phyloP scores from a whole-genome alignment of 176 grass and related monocot species.

The Aegilops longissima region DNA sequence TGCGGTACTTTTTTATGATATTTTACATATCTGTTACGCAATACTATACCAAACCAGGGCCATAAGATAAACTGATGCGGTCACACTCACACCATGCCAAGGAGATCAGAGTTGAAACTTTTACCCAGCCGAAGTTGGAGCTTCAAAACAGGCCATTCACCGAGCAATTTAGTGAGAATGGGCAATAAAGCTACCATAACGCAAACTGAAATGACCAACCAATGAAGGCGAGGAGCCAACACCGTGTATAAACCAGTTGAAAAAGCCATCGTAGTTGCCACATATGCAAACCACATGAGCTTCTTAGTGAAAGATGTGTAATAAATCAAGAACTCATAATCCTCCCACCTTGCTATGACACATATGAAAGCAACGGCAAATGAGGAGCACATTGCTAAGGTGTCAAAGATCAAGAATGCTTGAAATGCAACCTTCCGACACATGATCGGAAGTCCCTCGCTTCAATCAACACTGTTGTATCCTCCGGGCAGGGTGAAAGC shows the following conservation, averaged over 20 bases:
- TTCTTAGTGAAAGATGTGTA: not conserved
- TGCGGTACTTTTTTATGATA: no score
- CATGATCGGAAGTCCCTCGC: not conserved
- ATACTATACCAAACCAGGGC: no score
- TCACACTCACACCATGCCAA: not conserved
- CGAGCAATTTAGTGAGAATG: not conserved
- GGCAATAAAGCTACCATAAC: not conserved
- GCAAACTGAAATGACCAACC: not conserved
- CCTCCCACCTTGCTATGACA: not conserved
- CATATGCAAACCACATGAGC: slow-evolving; percentile 22
- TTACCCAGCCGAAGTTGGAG: not conserved
- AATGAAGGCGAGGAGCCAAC: not conserved
- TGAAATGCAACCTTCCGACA: not conserved
- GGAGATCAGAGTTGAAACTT: not conserved
- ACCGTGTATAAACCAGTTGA: not conserved
- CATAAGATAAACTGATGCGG: no score
- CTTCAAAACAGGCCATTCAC: not conserved
- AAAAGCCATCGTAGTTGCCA: not conserved
- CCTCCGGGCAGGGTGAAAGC: not conserved
- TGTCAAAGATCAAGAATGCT: not conserved
- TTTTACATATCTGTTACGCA: no score
- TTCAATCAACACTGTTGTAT: not conserved
- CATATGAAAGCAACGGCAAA: not conserved
- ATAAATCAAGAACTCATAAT: slow-evolving; percentile 14
- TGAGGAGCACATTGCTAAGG: not conserved